Base-by-base conservation (phyloP, 208 protist species). In the Crithidia bombi region DNA sequence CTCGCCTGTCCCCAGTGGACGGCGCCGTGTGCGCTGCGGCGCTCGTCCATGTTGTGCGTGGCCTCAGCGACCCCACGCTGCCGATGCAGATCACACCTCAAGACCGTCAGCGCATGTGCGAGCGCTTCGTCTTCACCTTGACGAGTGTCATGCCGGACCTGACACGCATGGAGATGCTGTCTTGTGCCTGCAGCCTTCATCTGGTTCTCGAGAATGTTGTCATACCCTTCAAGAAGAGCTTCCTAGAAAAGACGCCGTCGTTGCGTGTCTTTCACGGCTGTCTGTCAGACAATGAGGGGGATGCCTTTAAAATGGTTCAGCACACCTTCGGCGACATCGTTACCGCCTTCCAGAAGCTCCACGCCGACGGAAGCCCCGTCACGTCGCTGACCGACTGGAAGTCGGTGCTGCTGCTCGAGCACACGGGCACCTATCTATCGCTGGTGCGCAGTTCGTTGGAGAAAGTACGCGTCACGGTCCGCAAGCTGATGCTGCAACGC, bases 201-300 rank as follows among this genome's bases (percentile, higher is more conserved):
- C 62, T 78, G 14, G 38, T 83, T 3, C 62, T 89, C 12, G 71
- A 75, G 28, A 55, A 78, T 25, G 61, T 89, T 61, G 80, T 77
- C 12, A 33, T 93, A 12, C 84, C 82, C 39, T 90, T 87, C 61
- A 80, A 85, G 73, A 46, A 73, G 39, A 74, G 65, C 54, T 87
- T 84, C 65, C 26, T 73, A 6, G 49, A 25, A 0, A 70, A 44
- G 54, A 5, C 59, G 15, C 54, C 64, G 47, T 47, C 68, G 6
- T 33, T 35, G n/a, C 64, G 59, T 28, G 33, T 59, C 21, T 63
- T 55, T 33, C 61, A 55, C 21, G 32, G 35, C 6, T 61, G 46
- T 17, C 36, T 85, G 12, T 75, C 76, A 25, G 69, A 65, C 56
- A 74, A 39, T 6, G 86, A 84, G 54, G 69, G 65, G 33, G 81